Evolutionary conservation across 305 asterid species (phyloP).

Genomic region (Nicotiana rustica): DNA sequence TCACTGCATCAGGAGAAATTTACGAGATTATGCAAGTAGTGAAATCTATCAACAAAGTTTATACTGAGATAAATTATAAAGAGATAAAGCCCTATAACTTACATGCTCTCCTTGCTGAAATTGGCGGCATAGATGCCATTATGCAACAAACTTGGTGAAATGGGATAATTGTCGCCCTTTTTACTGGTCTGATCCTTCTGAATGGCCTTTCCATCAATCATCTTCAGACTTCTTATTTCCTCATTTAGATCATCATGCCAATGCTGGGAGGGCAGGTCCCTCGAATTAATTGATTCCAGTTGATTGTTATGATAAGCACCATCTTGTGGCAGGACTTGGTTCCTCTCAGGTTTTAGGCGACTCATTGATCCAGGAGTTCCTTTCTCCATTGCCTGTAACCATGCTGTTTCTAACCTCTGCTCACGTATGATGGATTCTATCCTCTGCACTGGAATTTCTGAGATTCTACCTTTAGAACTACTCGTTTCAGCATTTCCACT

Average conservation of each 20-base stretch:
- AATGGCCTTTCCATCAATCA: constrained; percentile 49
- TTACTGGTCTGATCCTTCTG: constrained; percentile 54
- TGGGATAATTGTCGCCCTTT: constrained; percentile 61
- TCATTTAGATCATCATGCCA: constrained; percentile 76
- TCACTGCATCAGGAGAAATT: neutral
- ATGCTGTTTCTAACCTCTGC: constrained; percentile 87
- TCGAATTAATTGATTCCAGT: constrained; percentile 48
- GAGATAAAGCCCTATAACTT: constrained; percentile 48
- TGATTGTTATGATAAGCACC: constrained; percentile 49
- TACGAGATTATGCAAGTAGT: neutral
- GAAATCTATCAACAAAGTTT: neutral
- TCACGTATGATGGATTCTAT: constrained; percentile 80
- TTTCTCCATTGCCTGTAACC: constrained; percentile 89
- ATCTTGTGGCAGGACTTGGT: constrained; percentile 85
- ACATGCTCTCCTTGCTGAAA: constrained; percentile 71
- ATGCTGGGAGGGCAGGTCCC: constrained; percentile 54
- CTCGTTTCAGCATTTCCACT: constrained; percentile 47
- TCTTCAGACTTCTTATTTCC: constrained; percentile 67
- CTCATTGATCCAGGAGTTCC: constrained; percentile 70
- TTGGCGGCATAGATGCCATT: constrained; percentile 59
- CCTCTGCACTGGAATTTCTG: constrained; percentile 67
- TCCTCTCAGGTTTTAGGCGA: constrained; percentile 75
- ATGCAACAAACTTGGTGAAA: constrained; percentile 89
- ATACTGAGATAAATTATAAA: constrained; percentile 34
- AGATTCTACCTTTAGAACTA: constrained; percentile 53